A percentile compares a stretch with the other conserved stretches of the same genome.
Conservation (phyloP, 176 grass and related monocot species). For the Zea luxurians region DNA sequence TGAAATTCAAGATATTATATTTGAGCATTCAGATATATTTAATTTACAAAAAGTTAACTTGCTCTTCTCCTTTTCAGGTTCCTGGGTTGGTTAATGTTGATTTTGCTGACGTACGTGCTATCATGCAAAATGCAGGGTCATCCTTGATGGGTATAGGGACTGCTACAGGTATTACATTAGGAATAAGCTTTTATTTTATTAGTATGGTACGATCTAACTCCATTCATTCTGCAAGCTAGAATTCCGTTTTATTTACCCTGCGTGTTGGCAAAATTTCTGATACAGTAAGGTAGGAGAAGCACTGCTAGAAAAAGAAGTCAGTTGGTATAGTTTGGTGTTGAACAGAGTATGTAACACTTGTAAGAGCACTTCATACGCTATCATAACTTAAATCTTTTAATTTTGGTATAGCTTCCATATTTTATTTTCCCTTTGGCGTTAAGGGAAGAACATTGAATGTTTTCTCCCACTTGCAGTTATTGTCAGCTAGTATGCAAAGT, state of each 20-base stretch:
- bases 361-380: not conserved
- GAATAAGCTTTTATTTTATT: not conserved
- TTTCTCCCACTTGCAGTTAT: conserved; percentile 25
- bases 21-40: not conserved
- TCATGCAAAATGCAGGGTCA: conserved; percentile 97
- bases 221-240: conserved; percentile 12
- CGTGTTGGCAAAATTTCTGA: no score
- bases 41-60: not conserved
- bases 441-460: not conserved
- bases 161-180: conserved; percentile 71
- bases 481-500: not conserved
- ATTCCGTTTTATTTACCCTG: not conserved
- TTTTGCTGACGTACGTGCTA: conserved; percentile 95
- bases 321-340: not conserved
- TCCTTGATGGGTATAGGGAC: conserved; percentile 99
- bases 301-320: conserved; percentile 21
- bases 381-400: not conserved
- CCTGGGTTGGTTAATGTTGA: conserved; percentile 95
- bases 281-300: not conserved
- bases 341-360: not conserved
- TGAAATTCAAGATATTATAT: not conserved
- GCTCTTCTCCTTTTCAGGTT: conserved; percentile 54
- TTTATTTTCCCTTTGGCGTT: conserved; percentile 4
- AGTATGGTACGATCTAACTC: not conserved
- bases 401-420: conserved; percentile 10